Evolutionary conservation across 306 rosid genomes (phyloP).

Genomic region (Sechiopsis laciniata): DNA sequence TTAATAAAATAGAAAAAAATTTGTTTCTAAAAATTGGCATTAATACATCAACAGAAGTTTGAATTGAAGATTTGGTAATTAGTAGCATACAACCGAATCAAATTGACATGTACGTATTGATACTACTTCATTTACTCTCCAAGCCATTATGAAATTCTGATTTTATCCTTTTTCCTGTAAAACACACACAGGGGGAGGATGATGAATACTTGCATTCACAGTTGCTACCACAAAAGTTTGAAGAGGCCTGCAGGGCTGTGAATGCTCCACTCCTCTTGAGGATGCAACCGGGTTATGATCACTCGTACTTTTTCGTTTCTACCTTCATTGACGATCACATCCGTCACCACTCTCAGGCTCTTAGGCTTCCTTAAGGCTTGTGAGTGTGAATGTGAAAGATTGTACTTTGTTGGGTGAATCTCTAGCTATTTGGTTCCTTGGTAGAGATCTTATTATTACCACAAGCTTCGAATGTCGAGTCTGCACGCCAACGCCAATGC

Average conservation of each 20-base stretch:
- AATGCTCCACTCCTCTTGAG: slow-evolving; percentile 62
- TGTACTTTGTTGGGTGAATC: not conserved
- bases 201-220: slow-evolving; percentile 74
- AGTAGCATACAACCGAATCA: not conserved
- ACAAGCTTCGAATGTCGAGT: too few relatives aligned
- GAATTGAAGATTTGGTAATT: not conserved
- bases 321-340: slow-evolving; percentile 94
- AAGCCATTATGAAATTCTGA: not conserved
- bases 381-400: not conserved
- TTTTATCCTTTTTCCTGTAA: not conserved
- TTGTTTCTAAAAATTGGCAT: not conserved
- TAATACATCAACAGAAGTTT: not conserved
- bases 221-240: slow-evolving; percentile 65
- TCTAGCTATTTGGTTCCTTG: slow-evolving; percentile 9
- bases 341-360: slow-evolving; percentile 85
- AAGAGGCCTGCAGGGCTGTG: slow-evolving; percentile 67
- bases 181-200: slow-evolving; percentile 56
- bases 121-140: too few relatives aligned
- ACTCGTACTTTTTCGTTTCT: slow-evolving; percentile 69
- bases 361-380: slow-evolving; percentile 31
- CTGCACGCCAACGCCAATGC: too few relatives aligned
- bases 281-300: slow-evolving; percentile 78
- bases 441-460: not conserved
- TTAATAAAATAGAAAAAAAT: not conserved
- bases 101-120: not conserved